phyloP scores from a whole-genome alignment of 148 eudicot species.

The Rhododendron mucronatum region DNA sequence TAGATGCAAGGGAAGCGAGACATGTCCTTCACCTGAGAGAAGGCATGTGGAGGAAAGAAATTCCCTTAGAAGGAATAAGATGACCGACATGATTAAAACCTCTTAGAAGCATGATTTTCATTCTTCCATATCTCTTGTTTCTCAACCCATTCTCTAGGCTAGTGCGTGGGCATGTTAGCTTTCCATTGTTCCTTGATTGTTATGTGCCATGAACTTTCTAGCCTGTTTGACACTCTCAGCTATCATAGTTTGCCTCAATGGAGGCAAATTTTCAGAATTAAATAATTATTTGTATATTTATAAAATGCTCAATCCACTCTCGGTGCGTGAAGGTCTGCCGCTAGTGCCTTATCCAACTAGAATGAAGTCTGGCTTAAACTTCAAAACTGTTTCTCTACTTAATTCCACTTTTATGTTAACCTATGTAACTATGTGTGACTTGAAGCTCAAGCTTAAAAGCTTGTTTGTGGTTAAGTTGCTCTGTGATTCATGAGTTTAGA shows the following conservation, averaged over 20 bases:
- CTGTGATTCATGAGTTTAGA: background rate
- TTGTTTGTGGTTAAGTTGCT: background rate
- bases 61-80: background rate
- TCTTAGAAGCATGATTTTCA: background rate
- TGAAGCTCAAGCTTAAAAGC: constrained; percentile 1
- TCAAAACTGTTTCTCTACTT: background rate
- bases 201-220: background rate
- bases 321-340: background rate
- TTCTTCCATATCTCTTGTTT: background rate
- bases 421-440: background rate
- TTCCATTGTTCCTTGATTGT: background rate
- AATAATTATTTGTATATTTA: background rate
- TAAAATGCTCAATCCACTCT: background rate
- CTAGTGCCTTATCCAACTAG: background rate
- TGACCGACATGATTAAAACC: background rate
- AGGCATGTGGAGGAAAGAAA: background rate
- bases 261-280: background rate
- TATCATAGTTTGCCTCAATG: background rate
- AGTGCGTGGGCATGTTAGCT: background rate
- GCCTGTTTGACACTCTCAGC: background rate
- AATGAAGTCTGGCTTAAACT: background rate
- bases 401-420: background rate
- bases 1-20: background rate
- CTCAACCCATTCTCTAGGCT: background rate
- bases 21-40: background rate